phyloP scores from a whole-genome alignment of 345 rosid genomes.

The Gossypium turneri region DNA sequence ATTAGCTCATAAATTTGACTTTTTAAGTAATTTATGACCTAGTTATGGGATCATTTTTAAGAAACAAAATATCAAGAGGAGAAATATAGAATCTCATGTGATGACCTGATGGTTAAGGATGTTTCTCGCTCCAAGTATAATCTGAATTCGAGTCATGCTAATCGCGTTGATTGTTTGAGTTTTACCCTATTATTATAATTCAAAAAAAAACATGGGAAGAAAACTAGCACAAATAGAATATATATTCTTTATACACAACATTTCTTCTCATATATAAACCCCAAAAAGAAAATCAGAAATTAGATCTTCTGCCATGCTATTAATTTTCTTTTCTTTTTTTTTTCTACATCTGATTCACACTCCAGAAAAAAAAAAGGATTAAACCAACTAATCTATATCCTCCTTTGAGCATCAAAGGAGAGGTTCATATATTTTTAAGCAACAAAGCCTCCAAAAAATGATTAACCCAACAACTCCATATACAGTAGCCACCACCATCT shows the following conservation, averaged over 20 bases:
- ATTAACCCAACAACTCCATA: conserved; percentile 13
- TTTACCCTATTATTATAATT: no score
- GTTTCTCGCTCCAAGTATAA: fast-evolving
- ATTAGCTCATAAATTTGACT: background rate
- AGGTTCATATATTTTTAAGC: background rate
- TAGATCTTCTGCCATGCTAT: background rate
- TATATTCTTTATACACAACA: conserved; percentile 3
- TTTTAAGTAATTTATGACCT: no score
- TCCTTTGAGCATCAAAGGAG: background rate
- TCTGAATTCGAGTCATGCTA: fast-evolving
- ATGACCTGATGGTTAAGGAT: fast-evolving
- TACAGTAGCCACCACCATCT: background rate
- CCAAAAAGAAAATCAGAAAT: background rate
- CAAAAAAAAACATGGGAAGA: background rate
- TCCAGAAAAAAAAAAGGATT: background rate
- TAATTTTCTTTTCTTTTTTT: background rate
- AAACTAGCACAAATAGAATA: background rate
- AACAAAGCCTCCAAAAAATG: conserved; percentile 10
- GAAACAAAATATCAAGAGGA: no score
- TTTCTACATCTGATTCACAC: conserved; percentile 5
- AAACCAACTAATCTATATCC: background rate
- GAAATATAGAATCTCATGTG: fast-evolving
- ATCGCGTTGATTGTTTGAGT: fast-evolving
- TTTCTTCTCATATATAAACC: conserved; percentile 3
- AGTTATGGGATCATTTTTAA: no score